Evolutionary conservation across 2,329 filamentous ascomycete genomes (phyloP), one percentile per base, ranked within the genome.

Genomic region (Penicillium sp.): DNA sequence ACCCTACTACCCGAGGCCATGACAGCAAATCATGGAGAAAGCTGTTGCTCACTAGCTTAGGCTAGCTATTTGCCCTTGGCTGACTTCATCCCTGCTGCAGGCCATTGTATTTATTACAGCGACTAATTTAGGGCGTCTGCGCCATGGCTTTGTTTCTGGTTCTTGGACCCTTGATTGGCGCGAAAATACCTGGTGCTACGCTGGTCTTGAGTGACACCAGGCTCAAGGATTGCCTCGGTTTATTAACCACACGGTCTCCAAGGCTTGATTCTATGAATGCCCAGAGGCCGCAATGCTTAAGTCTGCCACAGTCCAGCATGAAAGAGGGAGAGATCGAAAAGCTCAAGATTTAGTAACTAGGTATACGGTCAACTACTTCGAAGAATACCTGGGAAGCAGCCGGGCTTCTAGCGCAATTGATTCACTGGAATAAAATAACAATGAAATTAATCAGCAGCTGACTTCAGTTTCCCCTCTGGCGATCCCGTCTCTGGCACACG

Each of bases 81-180:
- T 41, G 45, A 47, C 19, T 29, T 45, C 51, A 46, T 46, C 58
- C 45, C 51, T 38, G 58, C 51, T 56, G 58, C 46, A 50, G 30
- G 58, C 45, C 49, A 60, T 54, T 26, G 26, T 6, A 35, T 52
- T 55, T 31, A 49, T 54, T 54, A 35, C 45, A 6, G 44, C 13
- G 31, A 19, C 53, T 47, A 56, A 56, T 56, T 47, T 47, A 31
- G 23, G 52, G 23, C 23, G 38, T 15, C 7, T 44, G 31, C 52
- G 23, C 46, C 46, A 29, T 29, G 46, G 19, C 52, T 45, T 21
- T 21, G 19, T 23, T 11, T 55, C 7, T 19, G 31, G 3, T 23
- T 47, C 30, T 44, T 26, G 17, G n/a, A 21, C 30, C 6, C n/a
- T 5, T 54, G 41, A 59, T 59, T 59, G 49, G 57, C 53, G 57